phyloP scores from a whole-genome alignment of 2,329 filamentous ascomycete genomes.

The Xylaria sp. region DNA sequence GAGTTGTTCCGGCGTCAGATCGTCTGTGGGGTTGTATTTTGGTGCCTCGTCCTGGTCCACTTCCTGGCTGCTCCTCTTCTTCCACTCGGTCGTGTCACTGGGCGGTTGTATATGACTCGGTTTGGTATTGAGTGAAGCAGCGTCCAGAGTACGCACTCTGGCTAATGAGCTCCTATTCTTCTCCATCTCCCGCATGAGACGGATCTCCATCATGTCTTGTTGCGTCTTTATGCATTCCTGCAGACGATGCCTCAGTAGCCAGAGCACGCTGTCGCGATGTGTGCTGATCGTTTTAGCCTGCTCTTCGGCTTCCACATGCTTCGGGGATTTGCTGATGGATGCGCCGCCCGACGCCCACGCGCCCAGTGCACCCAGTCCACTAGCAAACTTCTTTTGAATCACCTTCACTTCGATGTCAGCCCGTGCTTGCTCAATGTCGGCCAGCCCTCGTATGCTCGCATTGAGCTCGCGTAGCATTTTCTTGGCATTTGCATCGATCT shows the following conservation, averaged over 20 bases:
- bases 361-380: conserved; percentile 58
- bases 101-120: conserved; percentile 21
- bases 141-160: conserved; percentile 48
- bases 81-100: conserved; percentile 14
- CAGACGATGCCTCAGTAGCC: conserved; percentile 70
- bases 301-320: conserved; percentile 69
- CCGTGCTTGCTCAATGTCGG: conserved; percentile 75
- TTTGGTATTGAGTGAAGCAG: conserved; percentile 14
- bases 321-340: conserved; percentile 45
- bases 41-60: conserved; percentile 25
- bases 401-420: conserved; percentile 68
- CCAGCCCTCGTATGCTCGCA: conserved; percentile 69
- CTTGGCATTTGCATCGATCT: conserved; percentile 83
- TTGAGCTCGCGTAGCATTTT: conserved; percentile 80
- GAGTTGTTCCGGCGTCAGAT: conserved; percentile 75
- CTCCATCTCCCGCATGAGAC: conserved; percentile 78
- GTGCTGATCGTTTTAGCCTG: conserved; percentile 59
- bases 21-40: conserved; percentile 34
- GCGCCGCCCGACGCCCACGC: conserved; percentile 64
- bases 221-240: conserved; percentile 74
- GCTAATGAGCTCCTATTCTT: conserved; percentile 82
- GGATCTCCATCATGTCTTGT: conserved; percentile 86
- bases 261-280: conserved; percentile 77
- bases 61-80: conserved; percentile 22
- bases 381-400: conserved; percentile 63